Conservation (phyloP, 371 early-diverging fungal species). For the Synchytrium microbalum region DNA sequence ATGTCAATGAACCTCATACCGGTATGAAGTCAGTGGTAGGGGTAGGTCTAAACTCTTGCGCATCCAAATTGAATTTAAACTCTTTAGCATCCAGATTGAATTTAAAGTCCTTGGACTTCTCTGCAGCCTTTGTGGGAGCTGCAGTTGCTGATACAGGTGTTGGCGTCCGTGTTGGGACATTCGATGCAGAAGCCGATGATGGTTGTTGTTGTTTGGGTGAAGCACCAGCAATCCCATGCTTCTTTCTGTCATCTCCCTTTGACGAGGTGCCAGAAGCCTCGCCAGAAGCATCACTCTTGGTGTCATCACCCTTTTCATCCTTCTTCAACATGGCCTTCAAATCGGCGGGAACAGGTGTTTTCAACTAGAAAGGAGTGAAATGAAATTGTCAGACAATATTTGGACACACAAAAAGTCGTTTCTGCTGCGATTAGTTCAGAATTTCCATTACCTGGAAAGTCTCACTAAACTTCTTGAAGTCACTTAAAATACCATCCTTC, state of each 20-base stretch:
- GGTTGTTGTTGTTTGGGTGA: constrained; percentile 8
- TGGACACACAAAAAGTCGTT: background rate
- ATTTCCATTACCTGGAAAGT: constrained; percentile 49
- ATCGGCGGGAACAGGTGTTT: constrained; percentile 68
- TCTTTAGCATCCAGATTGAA: constrained; percentile 77
- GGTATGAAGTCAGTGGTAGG: background rate
- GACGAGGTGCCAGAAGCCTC: constrained; percentile 6
- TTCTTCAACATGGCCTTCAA: constrained; percentile 61
- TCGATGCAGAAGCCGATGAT: constrained; percentile 9
- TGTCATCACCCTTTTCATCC: constrained; percentile 15
- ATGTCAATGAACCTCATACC: too few species aligned
- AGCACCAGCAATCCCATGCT: background rate
- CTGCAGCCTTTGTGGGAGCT: constrained; percentile 11
- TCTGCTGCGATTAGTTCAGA: background rate
- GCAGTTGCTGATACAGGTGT: constrained; percentile 2
- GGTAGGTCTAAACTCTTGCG: constrained; percentile 47
- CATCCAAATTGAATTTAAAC: constrained; percentile 80
- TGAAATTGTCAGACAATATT: background rate
- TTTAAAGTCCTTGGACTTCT: constrained; percentile 65
- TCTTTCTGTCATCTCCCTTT: constrained; percentile 2
- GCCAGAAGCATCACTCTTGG: constrained; percentile 5
- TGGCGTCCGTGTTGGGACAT: constrained; percentile 4
- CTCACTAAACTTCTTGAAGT: constrained; percentile 69
- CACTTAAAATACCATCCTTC: constrained; percentile 67
- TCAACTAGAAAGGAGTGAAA: constrained; percentile 30